Conservation (phyloP, 768 basidiomycete species). For the Coprinopsis strossmayeri region DNA sequence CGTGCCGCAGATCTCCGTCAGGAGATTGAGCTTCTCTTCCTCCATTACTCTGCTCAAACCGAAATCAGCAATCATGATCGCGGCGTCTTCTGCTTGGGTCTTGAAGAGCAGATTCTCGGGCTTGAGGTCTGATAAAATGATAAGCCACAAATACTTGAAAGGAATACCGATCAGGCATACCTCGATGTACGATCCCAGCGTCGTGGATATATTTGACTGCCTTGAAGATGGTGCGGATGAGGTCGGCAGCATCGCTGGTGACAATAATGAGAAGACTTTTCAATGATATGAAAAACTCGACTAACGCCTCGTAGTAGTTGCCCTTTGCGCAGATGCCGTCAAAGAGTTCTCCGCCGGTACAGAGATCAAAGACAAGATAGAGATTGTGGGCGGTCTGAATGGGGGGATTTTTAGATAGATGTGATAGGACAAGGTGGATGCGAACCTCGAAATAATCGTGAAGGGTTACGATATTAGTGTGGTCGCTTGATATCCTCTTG, state of each 20-base stretch:
- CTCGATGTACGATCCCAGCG: conserved; percentile 89
- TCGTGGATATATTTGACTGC: conserved; percentile 91
- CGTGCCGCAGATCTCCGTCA: conserved; percentile 96
- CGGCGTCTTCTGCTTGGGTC: conserved; percentile 80
- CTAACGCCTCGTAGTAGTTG: conserved; percentile 91
- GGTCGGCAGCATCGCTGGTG: conserved; percentile 76
- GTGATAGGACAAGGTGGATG: neutral
- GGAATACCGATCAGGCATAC: conserved; percentile 25
- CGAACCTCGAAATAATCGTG: conserved; percentile 93
- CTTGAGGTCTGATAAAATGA: conserved; percentile 64
- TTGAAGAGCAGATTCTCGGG: conserved; percentile 98
- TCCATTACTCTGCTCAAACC: conserved; percentile 89
- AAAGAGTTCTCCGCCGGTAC: conserved; percentile 97
- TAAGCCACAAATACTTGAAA: neutral
- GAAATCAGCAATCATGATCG: conserved; percentile 97
- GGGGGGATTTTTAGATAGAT: neutral
- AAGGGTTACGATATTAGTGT: conserved; percentile 86
- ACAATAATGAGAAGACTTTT: conserved; percentile 6
- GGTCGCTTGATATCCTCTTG: conserved; percentile 87
- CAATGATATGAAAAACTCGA: neutral
- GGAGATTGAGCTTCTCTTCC: conserved; percentile 75
- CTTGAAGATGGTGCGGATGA: conserved; percentile 80
- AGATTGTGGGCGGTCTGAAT: conserved; percentile 82
- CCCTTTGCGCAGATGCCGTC: conserved; percentile 98
- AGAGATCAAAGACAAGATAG: conserved; percentile 93